Evolutionary conservation across 164 flowering plant species (phyloP), one percentile per base, ranked within the genome.

Genomic region (Pachysandra terminalis): DNA sequence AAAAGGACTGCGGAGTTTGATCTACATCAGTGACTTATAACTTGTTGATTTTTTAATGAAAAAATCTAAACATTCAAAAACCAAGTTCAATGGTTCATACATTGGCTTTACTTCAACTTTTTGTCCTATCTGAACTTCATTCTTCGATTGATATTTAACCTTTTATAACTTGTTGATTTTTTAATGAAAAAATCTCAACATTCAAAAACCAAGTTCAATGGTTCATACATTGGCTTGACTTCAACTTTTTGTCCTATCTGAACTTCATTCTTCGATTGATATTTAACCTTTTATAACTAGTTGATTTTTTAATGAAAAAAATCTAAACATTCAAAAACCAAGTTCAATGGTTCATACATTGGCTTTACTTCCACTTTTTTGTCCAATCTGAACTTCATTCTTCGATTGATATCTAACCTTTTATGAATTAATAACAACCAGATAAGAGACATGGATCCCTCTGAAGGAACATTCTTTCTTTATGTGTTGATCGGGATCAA

Each of bases 1-100:
- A 90, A 62, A 67, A 90, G 45, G 49, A 80, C 98, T 94, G 81
- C 56, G 69, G 27, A 75, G 37, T 56, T 37, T 71, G 49, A 60
- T 67, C 37, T 27, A 23, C 48, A 57, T 81, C 66, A 83, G 68
- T 45, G 57, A 56, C 27, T 57, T 35, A 35, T n/a, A 19, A 8
- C 53, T 16, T 45, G 51, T 45, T 45, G 10, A 45, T 45, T 45
- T 10, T 1, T 45, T 45, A 45, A n/a, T n/a, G n/a, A n/a, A n/a
- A n/a, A n/a, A 45, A 45, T 45, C 14, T 45, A 45, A 15, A 10
- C 6, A 10, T 45, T 45, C 1, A 45, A 45, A 45, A 45, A 45
- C n/a, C 51, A n/a, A n/a, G n/a, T n/a, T n/a, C 51, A 45, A 10
- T 12, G 16, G 51, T 45, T 45, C 51, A 45, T 45, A 12, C 17